Evolutionary conservation across 257 asterid species (phyloP).

Genomic region (Solanum pinnatisectum): DNA sequence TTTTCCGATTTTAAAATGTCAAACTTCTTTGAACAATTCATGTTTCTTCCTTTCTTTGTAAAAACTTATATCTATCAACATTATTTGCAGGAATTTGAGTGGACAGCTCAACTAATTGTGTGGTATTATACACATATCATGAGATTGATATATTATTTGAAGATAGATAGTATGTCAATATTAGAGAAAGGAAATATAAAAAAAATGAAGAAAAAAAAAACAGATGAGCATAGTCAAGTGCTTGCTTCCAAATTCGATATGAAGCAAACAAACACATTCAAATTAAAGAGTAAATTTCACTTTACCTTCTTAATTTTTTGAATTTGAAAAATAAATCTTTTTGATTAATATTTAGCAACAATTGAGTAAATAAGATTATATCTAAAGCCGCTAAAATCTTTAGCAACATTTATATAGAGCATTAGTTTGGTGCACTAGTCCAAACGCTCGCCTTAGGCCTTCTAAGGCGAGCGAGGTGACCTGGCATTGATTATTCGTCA

Average conservation of each 20-base stretch:
- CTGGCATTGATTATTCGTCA: too few relatives aligned
- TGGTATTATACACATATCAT: neutral
- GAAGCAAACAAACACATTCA: neutral
- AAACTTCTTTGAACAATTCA: neutral
- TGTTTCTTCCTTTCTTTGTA: neutral
- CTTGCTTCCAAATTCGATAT: neutral
- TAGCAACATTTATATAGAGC: too few relatives aligned
- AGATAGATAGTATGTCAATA: neutral
- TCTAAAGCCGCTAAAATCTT: too few relatives aligned
- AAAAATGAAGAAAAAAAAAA: neutral
- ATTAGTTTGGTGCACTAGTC: too few relatives aligned
- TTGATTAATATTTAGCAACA: neutral
- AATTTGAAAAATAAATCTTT: neutral
- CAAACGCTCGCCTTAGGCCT: neutral
- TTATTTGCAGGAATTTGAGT: neutral
- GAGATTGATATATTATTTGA: neutral
- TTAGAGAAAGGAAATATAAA: neutral
- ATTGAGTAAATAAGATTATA: neutral
- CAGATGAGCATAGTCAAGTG: neutral
- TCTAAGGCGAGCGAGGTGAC: neutral
- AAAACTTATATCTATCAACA: neutral
- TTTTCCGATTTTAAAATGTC: neutral
- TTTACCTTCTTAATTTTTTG: neutral
- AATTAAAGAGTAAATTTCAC: neutral
- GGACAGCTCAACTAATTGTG: neutral